Base-by-base conservation (phyloP, 331 rosid genomes). In the Telfairia occidentalis region DNA sequence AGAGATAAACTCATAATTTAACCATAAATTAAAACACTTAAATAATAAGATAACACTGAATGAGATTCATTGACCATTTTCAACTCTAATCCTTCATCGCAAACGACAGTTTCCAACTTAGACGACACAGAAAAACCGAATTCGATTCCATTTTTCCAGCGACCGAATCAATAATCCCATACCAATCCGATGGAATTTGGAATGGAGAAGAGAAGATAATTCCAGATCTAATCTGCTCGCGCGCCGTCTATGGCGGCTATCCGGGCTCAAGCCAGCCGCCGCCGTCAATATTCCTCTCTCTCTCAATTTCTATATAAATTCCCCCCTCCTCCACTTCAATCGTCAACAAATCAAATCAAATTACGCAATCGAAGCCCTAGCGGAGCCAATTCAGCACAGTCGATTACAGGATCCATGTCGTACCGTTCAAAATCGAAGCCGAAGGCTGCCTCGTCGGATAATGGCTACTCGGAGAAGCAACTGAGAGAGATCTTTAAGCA, bases 401-500 rank as follows among this genome's bases (percentile, higher is more conserved):
- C 71, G 0, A 35, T 9, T 21, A 3, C 10, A 10, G n/a, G 11
- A 37, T n/a, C 29, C 4, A 37, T 21, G 72, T 37, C 49, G 37
- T 2, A 9, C 73, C 5, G 37, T 42, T 6, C n/a, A 5, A 24
- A 42, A 23, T 5, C 1, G 24, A 34, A 64, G 34, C 0, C 74
- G 35, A 60, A 23, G 45, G 8, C 28, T 3, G 7, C 9, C 5
- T 42, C 54, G 48, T 34, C 78, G 55, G 55, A 69, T 9, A 45
- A 2, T 15, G 19, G 9, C 13, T 53, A 52, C 80, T 46, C 63
- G 1, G 75, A 78, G 4, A 28, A 48, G 40, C 75, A 71, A 48
- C 48, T 70, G 78, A 77, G 15, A 13, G 74, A 30, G 35, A 63
- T 81, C 19, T 72, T 77, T 18, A 58, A 12, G 69, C 18, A 48